Base-by-base conservation (phyloP, 2,329 filamentous ascomycete genomes). In the Trichoderma harzianum region DNA sequence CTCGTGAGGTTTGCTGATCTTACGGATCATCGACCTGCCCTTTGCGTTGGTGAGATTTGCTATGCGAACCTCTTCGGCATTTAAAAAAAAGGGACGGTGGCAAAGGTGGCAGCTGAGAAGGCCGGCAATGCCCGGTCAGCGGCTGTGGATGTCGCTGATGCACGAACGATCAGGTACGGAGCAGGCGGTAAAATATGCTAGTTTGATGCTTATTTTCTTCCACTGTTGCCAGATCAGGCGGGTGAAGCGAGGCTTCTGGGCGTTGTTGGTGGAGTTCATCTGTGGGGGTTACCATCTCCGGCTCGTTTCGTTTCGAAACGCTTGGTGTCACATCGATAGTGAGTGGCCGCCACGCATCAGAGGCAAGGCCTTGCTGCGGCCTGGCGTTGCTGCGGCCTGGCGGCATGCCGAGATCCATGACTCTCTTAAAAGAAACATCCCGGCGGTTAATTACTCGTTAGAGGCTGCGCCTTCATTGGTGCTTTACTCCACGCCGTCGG, bases 251-350 rank as follows among this genome's bases (percentile, higher is more conserved):
- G 60, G 28, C n/a, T 36, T 30, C 36, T 24, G 36, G 55, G 24
- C 39, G 39, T 43, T 60, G 21, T 11, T 34, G 30, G 65, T 51
- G 66, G 66, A 57, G 55, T 28, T 18, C 24, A 7, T 61, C 26
- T 47, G 36, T 30, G 55, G 55, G 53, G 12, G 10, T 24, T n/a
- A 39, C n/a, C 4, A 18, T 61, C 26, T 51, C 66, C 55, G 28
- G n/a, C 53, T 69, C 30, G 55, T 69, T 69, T 68, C 43, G 66
- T 69, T 69, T 69, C 66, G 66, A 69, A 61, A 69, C 55, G 14
- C n/a, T 60, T 51, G 28, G 26, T 69, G 66, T 69, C 39, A 60
- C 55, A 69, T 61, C 55, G 26, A 69, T 69, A 51, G 55, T 36
- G 21, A 61, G 55, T n/a, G 14, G 26, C 66, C 39, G 36, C 66